Base-by-base conservation (phyloP, 768 basidiomycete species). In the Mycena galericulata region DNA sequence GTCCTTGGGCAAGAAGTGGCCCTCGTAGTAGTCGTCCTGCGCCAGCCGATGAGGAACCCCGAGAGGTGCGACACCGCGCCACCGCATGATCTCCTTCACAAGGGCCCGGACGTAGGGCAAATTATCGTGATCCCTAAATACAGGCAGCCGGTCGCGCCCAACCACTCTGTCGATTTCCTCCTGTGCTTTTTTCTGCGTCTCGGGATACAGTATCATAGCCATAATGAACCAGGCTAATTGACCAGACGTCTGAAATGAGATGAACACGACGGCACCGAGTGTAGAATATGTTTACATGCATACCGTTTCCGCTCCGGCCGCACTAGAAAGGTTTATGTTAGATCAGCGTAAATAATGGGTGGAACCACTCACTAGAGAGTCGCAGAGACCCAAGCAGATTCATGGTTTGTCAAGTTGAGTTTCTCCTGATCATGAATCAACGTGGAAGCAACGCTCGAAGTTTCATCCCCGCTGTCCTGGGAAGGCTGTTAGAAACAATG, bases 21-120 rank as follows among this genome's bases (percentile, higher is more conserved):
- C 79, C n/a, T 76, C 64, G 53, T 79, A 80, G 56, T 54, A 72
- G 41, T 79, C 79, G 55, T 80, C 78, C 64, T 74, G 47, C 9
- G 69, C 76, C 27, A 76, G 74, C 11, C 57, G 62, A 30, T 74
- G 76, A 17, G 55, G 36, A 26, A 57, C 36, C 14, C 53, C 53
- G 12, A 26, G 34, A 11, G 72, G 72, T 20, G 36, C 65, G 30
- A 71, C 68, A 30, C 60, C 58, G 15, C 56, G 55, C 74, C 73
- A 75, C 12, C 77, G 47, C 11, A 70, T 32, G 24, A 68, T 62
- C 56, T 79, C 78, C 49, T 73, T 77, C 8, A 76, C 70, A 38
- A 75, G 43, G 8, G 73, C 75, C 7, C 65, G 66, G 29, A 78
- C 57, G 47, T 77, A 78, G 2, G 74, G 73, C 4, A 79, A 64